phyloP scores from a whole-genome alignment of 108 stramenopile genomes.

The Aurantiochytrium sp. region DNA sequence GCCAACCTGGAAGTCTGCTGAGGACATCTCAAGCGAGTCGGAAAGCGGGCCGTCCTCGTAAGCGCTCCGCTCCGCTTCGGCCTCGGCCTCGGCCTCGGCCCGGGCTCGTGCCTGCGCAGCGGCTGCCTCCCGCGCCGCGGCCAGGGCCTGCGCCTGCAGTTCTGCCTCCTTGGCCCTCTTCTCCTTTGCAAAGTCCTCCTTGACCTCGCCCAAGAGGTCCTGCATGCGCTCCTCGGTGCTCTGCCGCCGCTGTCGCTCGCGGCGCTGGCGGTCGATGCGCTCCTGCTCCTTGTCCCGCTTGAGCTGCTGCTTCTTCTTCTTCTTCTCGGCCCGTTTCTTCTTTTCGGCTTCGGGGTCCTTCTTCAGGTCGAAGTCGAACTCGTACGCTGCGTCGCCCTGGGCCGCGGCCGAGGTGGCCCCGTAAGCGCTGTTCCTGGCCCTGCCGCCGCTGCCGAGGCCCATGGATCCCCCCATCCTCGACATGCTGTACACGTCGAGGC shows the following conservation, averaged over 20 bases:
- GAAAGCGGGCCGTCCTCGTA: background rate
- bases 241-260: background rate
- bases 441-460: no score
- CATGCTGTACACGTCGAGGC: no score
- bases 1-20: background rate
- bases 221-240: background rate
- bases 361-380: background rate
- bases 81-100: background rate
- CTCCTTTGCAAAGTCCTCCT: background rate
- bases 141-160: background rate
- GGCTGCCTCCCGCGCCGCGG: no score
- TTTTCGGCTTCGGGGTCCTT: background rate
- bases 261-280: background rate
- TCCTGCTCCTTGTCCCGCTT: background rate
- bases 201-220: background rate
- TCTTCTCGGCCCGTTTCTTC: background rate
- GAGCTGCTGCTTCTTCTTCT: background rate
- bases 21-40: constrained; percentile 24
- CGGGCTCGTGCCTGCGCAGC: background rate
- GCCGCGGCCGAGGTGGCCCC: no score
- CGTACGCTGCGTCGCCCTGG: background rate
- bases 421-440: no score
- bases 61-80: background rate
- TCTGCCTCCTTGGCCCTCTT: background rate
- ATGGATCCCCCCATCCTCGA: no score